A percentile compares a stretch with the other conserved stretches of the same genome.
phyloP scores from a whole-genome alignment of 1,139 yeast genomes.

The Magnusiomyces tetraspermus region DNA sequence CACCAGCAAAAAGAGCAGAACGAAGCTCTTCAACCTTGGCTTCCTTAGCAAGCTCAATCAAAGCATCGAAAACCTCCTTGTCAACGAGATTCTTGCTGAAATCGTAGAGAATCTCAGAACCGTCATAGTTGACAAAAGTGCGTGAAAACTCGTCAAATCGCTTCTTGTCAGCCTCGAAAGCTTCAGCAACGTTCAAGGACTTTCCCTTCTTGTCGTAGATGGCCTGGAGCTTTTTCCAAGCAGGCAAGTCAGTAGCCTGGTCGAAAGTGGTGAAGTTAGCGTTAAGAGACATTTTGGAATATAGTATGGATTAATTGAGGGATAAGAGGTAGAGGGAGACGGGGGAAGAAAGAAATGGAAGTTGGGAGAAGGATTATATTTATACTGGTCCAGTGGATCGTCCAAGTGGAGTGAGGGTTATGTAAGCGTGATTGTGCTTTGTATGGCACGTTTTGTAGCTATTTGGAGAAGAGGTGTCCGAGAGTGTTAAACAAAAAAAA shows the following conservation, averaged over 20 bases:
- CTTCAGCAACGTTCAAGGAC: slow-evolving; percentile 61
- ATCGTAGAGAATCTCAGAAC: slow-evolving; percentile 81
- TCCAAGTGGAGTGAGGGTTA: too few relatives aligned
- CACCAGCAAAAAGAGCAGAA: slow-evolving; percentile 86
- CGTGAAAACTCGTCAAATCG: slow-evolving; percentile 70
- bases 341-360: slow-evolving; percentile 2
- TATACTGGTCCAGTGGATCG: too few relatives aligned
- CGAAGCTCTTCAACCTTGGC: slow-evolving; percentile 81
- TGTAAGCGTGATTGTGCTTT: too few relatives aligned
- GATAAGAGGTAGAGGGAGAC: not conserved
- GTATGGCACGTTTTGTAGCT: too few relatives aligned
- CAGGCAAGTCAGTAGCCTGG: slow-evolving; percentile 64
- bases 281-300: not conserved
- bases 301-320: not conserved
- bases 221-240: slow-evolving; percentile 72
- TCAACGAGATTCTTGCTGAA: slow-evolving; percentile 89
- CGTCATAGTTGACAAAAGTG: slow-evolving; percentile 74
- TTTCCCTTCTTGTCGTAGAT: slow-evolving; percentile 62
- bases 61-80: slow-evolving; percentile 61
- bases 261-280: slow-evolving; percentile 41
- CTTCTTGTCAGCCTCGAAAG: slow-evolving; percentile 60
- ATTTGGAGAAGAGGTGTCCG: too few relatives aligned
- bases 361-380: too few relatives aligned
- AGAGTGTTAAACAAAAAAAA: too few relatives aligned
- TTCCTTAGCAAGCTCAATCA: slow-evolving; percentile 77